A percentile compares a stretch with the other conserved stretches of the same genome.
These are phyloP conservation scores for Tulasnella sp. DNA, from an alignment of 768 basidiomycete species.

Conservation along the genomic window DNA sequence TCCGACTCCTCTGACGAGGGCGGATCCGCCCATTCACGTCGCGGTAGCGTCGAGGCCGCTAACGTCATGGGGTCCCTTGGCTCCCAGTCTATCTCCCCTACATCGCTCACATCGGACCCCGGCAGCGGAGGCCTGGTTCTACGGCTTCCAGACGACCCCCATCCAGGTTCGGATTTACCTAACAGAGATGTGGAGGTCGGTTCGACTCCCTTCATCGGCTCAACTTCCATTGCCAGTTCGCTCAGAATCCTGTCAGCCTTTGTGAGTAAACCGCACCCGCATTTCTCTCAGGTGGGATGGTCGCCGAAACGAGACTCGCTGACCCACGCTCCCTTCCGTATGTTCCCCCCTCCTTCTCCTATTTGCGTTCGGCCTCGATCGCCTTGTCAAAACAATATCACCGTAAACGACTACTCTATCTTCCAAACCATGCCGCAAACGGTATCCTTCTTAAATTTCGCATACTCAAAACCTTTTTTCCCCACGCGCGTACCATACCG, in stretches of 20 bases:
- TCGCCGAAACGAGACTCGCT: not conserved
- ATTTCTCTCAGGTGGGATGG: not conserved
- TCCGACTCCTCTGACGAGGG: slow-evolving; percentile 4
- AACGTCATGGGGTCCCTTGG: not conserved
- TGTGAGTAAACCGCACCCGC: not conserved
- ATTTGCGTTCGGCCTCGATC: not conserved
- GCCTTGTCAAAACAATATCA: not conserved
- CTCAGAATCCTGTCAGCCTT: slow-evolving; percentile 26
- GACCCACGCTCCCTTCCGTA: not conserved
- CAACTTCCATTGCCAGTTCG: slow-evolving; percentile 70
- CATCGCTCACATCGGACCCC: not conserved
- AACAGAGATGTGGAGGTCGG: not conserved
- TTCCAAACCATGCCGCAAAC: not conserved
- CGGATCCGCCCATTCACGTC: not conserved
- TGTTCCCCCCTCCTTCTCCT: not conserved
- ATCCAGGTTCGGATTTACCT: slow-evolving; percentile 38
- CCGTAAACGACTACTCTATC: not conserved
- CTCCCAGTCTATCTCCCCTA: not conserved
- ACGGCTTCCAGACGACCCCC: slow-evolving; percentile 43
- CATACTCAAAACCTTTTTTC: not conserved
- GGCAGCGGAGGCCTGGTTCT: slow-evolving; percentile 2
- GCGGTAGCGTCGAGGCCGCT: not conserved
- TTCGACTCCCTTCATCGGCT: slow-evolving; percentile 56
- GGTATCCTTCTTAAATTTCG: not conserved
- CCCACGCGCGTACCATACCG: not conserved